Evolutionary conservation across 108 stramenopile genomes (phyloP).

Genomic region (Nannochloropsis gaditana): DNA sequence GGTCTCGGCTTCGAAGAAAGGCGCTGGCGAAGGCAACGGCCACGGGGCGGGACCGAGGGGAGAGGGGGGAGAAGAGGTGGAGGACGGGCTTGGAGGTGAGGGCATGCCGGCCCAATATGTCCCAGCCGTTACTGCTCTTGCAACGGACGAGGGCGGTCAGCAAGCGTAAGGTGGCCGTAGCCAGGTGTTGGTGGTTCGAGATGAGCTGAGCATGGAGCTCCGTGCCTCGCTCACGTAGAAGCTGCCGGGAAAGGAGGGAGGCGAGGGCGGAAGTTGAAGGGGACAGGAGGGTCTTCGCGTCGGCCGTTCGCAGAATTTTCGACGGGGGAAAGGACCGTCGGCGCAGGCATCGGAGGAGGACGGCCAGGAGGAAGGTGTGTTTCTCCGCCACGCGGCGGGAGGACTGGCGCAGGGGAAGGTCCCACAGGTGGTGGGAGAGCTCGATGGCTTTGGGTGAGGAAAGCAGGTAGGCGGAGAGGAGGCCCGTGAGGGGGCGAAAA

Average conservation of each 20-base stretch:
- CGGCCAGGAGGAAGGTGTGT: neutral
- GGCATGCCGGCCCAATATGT: neutral
- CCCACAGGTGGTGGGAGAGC: neutral
- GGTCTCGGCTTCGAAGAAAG: neutral
- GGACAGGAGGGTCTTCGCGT: too few species aligned
- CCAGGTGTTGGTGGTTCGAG: neutral
- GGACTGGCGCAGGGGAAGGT: neutral
- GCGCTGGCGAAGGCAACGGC: neutral
- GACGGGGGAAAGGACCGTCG: neutral
- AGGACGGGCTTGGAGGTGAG: slow-evolving; percentile 13
- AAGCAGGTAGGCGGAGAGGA: neutral
- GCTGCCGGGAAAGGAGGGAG: neutral
- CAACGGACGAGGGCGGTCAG: neutral
- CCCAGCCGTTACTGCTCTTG: neutral
- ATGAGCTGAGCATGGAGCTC: neutral
- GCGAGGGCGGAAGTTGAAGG: neutral
- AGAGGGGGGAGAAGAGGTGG: neutral
- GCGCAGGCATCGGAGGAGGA: neutral
- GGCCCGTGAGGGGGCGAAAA: neutral
- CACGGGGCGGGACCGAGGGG: neutral
- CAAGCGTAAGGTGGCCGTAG: neutral
- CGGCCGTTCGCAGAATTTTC: too few species aligned
- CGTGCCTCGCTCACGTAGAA: neutral
- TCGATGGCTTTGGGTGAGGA: neutral
- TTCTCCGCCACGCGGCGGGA: neutral